Evolutionary conservation across 345 rosid species (phyloP).

Genomic region (Gossypium turneri): DNA sequence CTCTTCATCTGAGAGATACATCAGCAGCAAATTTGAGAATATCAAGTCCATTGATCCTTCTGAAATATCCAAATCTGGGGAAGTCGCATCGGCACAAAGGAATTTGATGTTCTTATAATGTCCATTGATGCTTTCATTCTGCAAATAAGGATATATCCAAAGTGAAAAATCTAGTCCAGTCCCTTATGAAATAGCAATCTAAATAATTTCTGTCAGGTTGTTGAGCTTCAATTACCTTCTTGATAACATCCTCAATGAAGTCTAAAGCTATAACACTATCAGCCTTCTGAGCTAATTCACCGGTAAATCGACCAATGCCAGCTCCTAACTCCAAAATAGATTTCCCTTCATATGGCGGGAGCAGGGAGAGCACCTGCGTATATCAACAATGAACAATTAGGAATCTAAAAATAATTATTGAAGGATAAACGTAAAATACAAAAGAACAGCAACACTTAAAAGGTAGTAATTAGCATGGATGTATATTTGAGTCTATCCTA

Average conservation of each 20-base stretch:
- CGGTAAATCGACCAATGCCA: constrained; percentile 92
- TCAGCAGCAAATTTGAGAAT: constrained; percentile 93
- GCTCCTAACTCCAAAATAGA: constrained; percentile 87
- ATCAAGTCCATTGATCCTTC: constrained; percentile 71
- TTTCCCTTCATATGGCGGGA: constrained; percentile 73
- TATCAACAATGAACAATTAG: neutral
- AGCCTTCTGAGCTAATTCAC: constrained; percentile 80
- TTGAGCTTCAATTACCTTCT: constrained; percentile 49
- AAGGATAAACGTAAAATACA: neutral
- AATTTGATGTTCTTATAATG: constrained; percentile 78
- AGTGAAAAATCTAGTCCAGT: constrained; percentile 2
- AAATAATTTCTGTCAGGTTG: neutral
- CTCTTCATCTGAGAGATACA: constrained; percentile 95
- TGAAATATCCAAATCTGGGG: constrained; percentile 54
- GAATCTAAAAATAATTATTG: neutral
- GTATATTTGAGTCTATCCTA: neutral
- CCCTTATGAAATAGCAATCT: neutral
- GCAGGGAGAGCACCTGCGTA: constrained; percentile 69
- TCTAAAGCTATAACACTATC: constrained; percentile 71
- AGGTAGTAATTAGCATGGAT: neutral
- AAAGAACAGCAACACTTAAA: neutral
- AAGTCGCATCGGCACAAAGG: constrained; percentile 86
- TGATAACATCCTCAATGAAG: constrained; percentile 77
- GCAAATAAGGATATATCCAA: constrained; percentile 19
- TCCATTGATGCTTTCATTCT: constrained; percentile 75